Percentiles rank a stretch among this genome's conserved stretches.
Conservation (phyloP, 1,139 yeast species). For the Debaryomyces subglobosus region DNA sequence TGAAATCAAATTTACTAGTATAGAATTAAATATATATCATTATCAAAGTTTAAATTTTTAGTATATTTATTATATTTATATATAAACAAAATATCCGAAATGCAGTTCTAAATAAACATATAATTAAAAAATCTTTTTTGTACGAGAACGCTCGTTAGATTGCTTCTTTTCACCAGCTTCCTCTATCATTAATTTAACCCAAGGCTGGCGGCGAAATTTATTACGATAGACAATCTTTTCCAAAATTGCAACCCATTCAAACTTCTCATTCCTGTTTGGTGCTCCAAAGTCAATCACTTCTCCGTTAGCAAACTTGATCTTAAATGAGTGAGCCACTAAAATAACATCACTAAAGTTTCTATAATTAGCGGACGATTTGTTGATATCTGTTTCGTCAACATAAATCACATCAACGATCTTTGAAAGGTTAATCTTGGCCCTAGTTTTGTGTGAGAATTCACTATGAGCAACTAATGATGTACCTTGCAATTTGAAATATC, state of each 20-base stretch:
- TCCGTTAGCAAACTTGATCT: conserved; percentile 64
- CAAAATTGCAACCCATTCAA: conserved; percentile 56
- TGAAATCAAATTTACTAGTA: background rate
- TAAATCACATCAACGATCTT: conserved; percentile 60
- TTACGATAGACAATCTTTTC: conserved; percentile 57
- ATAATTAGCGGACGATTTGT: conserved; percentile 33
- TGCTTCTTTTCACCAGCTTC: conserved; percentile 8
- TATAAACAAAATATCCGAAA: background rate
- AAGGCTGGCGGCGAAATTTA: conserved; percentile 64
- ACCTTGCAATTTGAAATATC: conserved; percentile 64
- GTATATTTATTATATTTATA: too few species aligned
- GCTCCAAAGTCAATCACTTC: conserved; percentile 74
- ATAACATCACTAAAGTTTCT: conserved; percentile 68
- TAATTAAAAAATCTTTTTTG: conserved; percentile 5
- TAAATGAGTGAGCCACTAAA: conserved; percentile 64
- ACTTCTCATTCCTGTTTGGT: conserved; percentile 56
- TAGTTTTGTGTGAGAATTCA: conserved; percentile 60
- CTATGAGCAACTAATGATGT: conserved; percentile 66
- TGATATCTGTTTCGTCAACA: conserved; percentile 47
- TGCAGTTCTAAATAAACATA: background rate
- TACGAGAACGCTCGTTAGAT: background rate
- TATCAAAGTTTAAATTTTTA: too few species aligned
- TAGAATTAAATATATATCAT: background rate
- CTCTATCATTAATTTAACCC: conserved; percentile 60
- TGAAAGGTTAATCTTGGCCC: conserved; percentile 67